Evolutionary conservation across 1,284 basidiomycete genomes (phyloP).

Genomic region (Cronartium quercuum): DNA sequence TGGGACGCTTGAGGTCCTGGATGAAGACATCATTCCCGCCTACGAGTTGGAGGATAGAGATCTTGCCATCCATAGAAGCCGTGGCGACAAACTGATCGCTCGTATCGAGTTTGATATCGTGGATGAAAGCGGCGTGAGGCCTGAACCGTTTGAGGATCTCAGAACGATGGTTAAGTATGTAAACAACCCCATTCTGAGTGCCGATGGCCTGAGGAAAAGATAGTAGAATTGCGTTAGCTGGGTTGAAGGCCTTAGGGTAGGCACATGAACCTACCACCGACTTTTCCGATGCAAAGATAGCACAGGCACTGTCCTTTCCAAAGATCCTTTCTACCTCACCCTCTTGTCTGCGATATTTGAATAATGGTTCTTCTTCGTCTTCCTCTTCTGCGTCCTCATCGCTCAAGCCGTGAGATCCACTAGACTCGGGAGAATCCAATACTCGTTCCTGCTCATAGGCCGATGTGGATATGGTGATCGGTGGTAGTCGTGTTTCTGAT

Average conservation of each 20-base stretch:
- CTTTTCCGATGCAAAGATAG: slow-evolving; percentile 68
- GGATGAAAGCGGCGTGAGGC: slow-evolving; percentile 82
- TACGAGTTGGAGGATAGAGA: slow-evolving; percentile 77
- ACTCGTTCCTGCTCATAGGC: too few relatives aligned
- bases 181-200: slow-evolving; percentile 84
- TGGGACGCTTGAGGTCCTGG: slow-evolving; percentile 87
- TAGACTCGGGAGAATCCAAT: too few relatives aligned
- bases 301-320: slow-evolving; percentile 58
- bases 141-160: slow-evolving; percentile 82
- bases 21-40: slow-evolving; percentile 66
- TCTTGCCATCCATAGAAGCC: slow-evolving; percentile 89
- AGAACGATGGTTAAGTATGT: slow-evolving; percentile 73
- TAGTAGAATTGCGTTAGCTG: neutral
- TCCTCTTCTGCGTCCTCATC: slow-evolving; percentile 41
- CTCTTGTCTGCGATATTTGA: slow-evolving; percentile 81
- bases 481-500: neutral
- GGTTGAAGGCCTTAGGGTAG: slow-evolving; percentile 45
- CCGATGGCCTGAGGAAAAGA: slow-evolving; percentile 58
- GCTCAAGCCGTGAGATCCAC: neutral
- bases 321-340: slow-evolving; percentile 61
- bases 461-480: neutral
- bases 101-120: slow-evolving; percentile 75
- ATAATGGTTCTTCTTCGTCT: slow-evolving; percentile 52
- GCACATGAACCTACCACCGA: slow-evolving; percentile 58
- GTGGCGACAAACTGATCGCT: slow-evolving; percentile 85